A percentile compares a stretch with the other conserved stretches of the same genome.
These are phyloP conservation scores for Rhinocladiella mackenziei DNA, from an alignment of 2,329 filamentous ascomycete genomes.

Conservation along the genomic window DNA sequence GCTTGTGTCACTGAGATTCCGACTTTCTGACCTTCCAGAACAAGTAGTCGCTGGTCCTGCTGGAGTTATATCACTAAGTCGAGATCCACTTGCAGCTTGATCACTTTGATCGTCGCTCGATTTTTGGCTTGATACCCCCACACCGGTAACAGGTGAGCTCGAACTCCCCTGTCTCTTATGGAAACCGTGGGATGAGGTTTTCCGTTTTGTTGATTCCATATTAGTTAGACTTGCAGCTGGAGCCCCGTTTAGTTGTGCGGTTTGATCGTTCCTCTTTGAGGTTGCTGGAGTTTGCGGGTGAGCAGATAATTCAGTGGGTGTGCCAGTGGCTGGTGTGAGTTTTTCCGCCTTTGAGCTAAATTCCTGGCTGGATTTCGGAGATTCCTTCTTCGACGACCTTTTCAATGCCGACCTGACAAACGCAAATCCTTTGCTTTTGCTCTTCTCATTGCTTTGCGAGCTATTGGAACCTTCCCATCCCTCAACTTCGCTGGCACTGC, in stretches of 20 bases:
- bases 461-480: background rate
- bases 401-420: slow-evolving; percentile 11
- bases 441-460: slow-evolving; percentile 4
- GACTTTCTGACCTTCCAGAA: slow-evolving; percentile 5
- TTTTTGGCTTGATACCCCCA: background rate
- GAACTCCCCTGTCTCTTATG: slow-evolving; percentile 17
- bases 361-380: background rate
- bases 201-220: slow-evolving; percentile 4
- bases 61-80: slow-evolving; percentile 14
- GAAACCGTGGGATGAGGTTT: background rate
- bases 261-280: background rate
- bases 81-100: slow-evolving; percentile 10
- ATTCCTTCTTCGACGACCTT: slow-evolving; percentile 4
- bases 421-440: slow-evolving; percentile 6
- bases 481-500: slow-evolving; percentile 14
- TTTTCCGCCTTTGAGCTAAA: background rate
- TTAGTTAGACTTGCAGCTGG: slow-evolving; percentile 11
- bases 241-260: background rate
- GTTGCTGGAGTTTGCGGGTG: slow-evolving; percentile 6
- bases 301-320: slow-evolving; percentile 7
- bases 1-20: slow-evolving; percentile 18
- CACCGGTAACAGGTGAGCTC: slow-evolving; percentile 13
- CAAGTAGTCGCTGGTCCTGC: slow-evolving; percentile 14
- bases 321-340: background rate
- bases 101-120: background rate